Conservation (phyloP, 2,329 filamentous ascomycete genomes). For the Monosporascus sp. region DNA sequence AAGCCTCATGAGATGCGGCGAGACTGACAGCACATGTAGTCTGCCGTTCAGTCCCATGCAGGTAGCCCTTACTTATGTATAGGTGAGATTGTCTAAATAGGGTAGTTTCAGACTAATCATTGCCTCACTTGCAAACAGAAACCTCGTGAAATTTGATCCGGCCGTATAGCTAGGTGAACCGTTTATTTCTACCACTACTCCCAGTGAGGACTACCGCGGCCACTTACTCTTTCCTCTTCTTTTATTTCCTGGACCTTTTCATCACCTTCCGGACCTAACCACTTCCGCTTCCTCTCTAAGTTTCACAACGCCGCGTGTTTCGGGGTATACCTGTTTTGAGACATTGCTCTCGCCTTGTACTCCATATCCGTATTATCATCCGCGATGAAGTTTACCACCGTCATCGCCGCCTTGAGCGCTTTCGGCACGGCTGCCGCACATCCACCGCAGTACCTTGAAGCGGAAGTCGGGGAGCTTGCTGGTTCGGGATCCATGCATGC, state of each 20-base stretch:
- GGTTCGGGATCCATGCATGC: not conserved
- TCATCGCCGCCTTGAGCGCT: slow-evolving; percentile 1
- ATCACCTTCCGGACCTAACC: too few species aligned
- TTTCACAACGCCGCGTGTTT: not conserved
- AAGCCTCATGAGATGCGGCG: too few species aligned
- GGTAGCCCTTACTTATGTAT: not conserved
- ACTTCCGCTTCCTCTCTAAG: not conserved
- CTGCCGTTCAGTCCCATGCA: not conserved
- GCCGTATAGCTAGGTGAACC: not conserved
- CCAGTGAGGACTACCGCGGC: not conserved
- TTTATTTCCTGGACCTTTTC: not conserved
- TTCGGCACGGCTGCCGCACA: slow-evolving; percentile 2
- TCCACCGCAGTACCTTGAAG: not conserved
- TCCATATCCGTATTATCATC: not conserved
- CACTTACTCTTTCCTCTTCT: not conserved
- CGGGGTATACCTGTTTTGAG: not conserved
- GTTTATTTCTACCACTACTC: not conserved
- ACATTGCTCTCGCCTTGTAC: not conserved
- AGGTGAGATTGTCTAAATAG: not conserved
- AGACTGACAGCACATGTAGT: not conserved
- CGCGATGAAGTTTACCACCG: slow-evolving; percentile 7
- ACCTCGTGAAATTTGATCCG: not conserved
- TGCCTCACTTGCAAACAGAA: not conserved
- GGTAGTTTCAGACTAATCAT: not conserved
- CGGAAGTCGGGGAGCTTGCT: not conserved